Evolutionary conservation across 2,329 filamentous ascomycete genomes (phyloP), one percentile per base, ranked within the genome.

Genomic region (Elsinoe batatas): DNA sequence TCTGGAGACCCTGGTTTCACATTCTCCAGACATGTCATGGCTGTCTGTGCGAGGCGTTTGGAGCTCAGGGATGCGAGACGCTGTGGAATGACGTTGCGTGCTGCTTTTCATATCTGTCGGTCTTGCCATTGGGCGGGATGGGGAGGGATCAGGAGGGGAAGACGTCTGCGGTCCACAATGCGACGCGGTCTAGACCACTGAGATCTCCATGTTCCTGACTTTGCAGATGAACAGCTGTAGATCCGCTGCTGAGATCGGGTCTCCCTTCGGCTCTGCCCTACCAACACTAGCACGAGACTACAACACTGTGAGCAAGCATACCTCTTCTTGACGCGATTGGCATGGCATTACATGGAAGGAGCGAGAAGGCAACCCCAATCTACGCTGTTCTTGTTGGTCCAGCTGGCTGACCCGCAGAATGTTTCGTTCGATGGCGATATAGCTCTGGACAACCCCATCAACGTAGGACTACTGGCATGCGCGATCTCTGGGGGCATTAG

Each of bases 41-140:
- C 30, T 49, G 44, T 49, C 44, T 49, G 44, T 49, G 44, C 44
- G 32, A 35, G 17, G 20, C 26, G 44, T 49, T 49, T 49, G 44
- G 32, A 33, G 44, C 44, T 49, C 44, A 49, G 44, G 22, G 44
- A 49, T 49, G 22, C 26, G 26, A 11, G 33, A 26, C 30, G 26
- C 26, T 30, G 26, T 35, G 44, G 30, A 20, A 49, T 49, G 44
- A 49, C 44, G 44, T 49, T 15, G 44, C 30, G 26, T 33, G 13
- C 44, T 32, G 5, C 26, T 49, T 7, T 22, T 20, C 26, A 49
- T 35, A 35, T 33, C 44, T 35, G 43, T n/a, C 12, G 5, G 43
- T 4, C 18, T 10, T 17, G 43, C 43, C 22, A 47, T 47, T 47
- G 43, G 43, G 12, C 5, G n/a, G 40, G 13, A 10, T 49, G 12